Conservation (phyloP, 306 rosid genomes). For the Malus fusca region DNA sequence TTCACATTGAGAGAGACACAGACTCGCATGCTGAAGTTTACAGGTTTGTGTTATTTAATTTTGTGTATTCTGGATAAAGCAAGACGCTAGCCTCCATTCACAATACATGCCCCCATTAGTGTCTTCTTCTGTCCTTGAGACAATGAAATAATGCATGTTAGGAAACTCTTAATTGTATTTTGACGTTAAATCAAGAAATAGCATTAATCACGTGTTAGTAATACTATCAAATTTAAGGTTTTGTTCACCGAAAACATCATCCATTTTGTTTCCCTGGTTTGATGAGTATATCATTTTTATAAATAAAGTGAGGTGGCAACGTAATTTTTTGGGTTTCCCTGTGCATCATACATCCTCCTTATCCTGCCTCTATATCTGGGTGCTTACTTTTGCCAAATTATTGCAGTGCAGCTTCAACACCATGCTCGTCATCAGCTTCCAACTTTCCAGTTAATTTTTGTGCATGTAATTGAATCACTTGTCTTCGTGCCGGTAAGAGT, state of each 20-base stretch:
- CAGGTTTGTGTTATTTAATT: conserved; percentile 46
- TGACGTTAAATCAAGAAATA: neutral
- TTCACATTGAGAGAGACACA: conserved; percentile 98
- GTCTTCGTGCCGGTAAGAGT: conserved; percentile 93
- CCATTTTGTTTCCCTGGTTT: conserved; percentile 4
- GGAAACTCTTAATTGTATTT: neutral
- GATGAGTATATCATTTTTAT: conserved; percentile 11
- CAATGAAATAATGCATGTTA: neutral
- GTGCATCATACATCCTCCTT: conserved; percentile 15
- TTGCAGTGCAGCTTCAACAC: conserved; percentile 99
- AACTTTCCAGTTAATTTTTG: conserved; percentile 92
- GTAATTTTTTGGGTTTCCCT: conserved; percentile 9
- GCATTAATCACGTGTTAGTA: neutral
- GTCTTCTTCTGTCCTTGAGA: neutral
- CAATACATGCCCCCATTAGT: neutral
- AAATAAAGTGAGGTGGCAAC: conserved; percentile 13
- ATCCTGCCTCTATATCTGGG: conserved; percentile 11
- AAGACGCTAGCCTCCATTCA: neutral
- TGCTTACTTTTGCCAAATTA: conserved; percentile 22
- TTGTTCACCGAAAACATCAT: conserved; percentile 5
- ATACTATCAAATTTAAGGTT: too few relatives aligned
- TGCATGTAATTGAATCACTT: conserved; percentile 93
- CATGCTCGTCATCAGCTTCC: conserved; percentile 98
- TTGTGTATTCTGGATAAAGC: neutral
- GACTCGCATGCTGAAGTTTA: conserved; percentile 98